Base-by-base conservation (phyloP, 352 stramenopile species). In the Phytopythium delawarense region DNA sequence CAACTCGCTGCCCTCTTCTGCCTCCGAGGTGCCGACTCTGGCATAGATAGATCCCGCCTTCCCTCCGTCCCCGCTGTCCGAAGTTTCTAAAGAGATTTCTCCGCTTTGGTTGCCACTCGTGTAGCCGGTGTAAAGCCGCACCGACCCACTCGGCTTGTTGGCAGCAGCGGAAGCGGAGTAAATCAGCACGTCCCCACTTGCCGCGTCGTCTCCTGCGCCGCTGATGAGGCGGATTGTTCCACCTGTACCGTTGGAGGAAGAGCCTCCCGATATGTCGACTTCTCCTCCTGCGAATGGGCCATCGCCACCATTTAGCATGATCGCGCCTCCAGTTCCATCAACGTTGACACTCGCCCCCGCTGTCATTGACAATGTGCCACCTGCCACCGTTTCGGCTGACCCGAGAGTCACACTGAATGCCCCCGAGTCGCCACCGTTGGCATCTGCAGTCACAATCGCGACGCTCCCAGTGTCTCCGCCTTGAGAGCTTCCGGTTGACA, bases 391-490 rank as follows among this genome's bases (percentile, higher is more conserved):
- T 25, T 74, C 54, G 4, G 63, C 64, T 46, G 64, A 55, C 23
- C 74, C 74, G 34, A 79, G 60, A 28, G 59, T 66, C 0, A 79
- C 35, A 15, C 56, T 67, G n/a, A 82, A 69, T 16, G 57, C 57
- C 8, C 74, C 74, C 23, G 69, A 70, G 39, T 69, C 57, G 11
- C 74, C 74, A 46, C 62, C 66, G 52, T 69, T 37, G 7, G 69
- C 71, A 21, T 46, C 40, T 5, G 69, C 71, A 9, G 74, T 79
- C 21, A 51, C 25, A 13, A 81, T 12, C 5, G 61, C 64, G 40
- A 81, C 71, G 52, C 40, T 72, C 49, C 74, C 74, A 20, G 70
- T 76, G 30, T 70, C 59, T 1, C 67, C 70, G 4, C 70, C 67
- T 18, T 58, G 52, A 7, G 70, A 77, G 5, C 49, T 70, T 5